phyloP scores from a whole-genome alignment of 106 monocot genomes.

The Triglochin maritima region DNA sequence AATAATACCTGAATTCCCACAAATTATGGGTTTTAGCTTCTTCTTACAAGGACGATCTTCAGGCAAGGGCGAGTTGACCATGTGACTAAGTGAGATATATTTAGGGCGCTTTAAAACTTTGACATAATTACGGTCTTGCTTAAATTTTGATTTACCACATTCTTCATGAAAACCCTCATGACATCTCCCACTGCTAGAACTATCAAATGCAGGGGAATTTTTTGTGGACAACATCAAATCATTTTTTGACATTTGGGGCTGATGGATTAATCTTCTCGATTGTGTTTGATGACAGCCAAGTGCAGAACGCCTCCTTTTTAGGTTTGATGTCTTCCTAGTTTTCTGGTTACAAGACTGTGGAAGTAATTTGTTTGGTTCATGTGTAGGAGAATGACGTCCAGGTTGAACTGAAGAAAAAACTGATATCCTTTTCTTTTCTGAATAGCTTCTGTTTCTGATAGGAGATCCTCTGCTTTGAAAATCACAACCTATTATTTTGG shows the following conservation, averaged over 20 bases:
- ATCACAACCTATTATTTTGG: constrained; percentile 17
- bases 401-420: constrained; percentile 8
- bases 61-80: constrained; percentile 15
- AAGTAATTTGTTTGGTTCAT: constrained; percentile 7
- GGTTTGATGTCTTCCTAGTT: constrained; percentile 10
- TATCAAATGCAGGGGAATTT: background rate
- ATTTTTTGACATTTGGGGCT: no score
- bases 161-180: constrained; percentile 7
- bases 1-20: constrained; percentile 68
- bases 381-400: constrained; percentile 11
- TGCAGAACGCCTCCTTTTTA: constrained; percentile 39
- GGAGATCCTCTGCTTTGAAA: background rate
- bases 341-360: constrained; percentile 9
- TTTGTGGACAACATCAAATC: no score
- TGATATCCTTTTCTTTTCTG: constrained; percentile 22
- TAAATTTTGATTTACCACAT: background rate
- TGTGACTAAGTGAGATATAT: constrained; percentile 38
- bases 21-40: constrained; percentile 53
- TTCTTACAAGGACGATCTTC: constrained; percentile 9
- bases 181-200: constrained; percentile 1
- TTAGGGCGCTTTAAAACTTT: constrained; percentile 33
- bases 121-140: constrained; percentile 12
- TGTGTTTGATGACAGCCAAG: constrained; percentile 7
- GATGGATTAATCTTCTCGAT: no score
- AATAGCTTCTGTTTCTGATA: background rate